Evolutionary conservation across 202 grass and related monocot genomes (phyloP), one percentile per base, ranked within the genome.

Genomic region (Sporobolus alterniflorus): DNA sequence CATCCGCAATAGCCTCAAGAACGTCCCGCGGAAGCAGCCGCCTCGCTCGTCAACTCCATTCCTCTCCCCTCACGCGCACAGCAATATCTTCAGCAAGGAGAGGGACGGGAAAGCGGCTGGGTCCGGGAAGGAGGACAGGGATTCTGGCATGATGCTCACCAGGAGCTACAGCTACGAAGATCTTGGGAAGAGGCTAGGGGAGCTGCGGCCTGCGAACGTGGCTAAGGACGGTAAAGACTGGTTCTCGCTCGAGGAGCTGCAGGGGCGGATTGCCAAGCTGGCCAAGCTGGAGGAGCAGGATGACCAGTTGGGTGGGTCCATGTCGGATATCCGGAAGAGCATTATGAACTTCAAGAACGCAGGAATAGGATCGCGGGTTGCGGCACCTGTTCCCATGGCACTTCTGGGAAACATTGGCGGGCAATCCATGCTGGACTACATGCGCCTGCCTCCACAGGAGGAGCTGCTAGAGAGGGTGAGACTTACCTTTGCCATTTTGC

Each of bases 381-480:
- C 46, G 87, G 42, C 83, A 90, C 57, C 57, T 29, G 78, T 88
- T 28, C 47, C 51, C 42, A 3, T 88, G 26, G 39, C 83, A n/a
- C 3, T 80, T 12, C 14, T 92, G 11, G 29, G 24, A 48, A 89
- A 41, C 81, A 81, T 96, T 54, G 82, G 80, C 22, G 85, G 87
- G 10, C 57, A 59, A 56, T 22, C 46, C 7, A 78, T 30, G 12
- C 80, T 57, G 24, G 57, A 80, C 4, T 94, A 84, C 78, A 79
- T 85, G 89, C 55, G 17, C 26, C 73, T 50, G 34, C 89, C 91
- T 30, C 96, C 93, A 17, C 91, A 99, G 67, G 93, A 96, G 44
- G 65, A 99, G 20, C 77, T 99, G 59, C 73, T 99, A 28, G 93
- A 96, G 79, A 94, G 89, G 85, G 96, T 96, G 80, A 81, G 79